Conservation (phyloP, 768 basidiomycete species). For the Gloeopeniophorella convolvens region DNA sequence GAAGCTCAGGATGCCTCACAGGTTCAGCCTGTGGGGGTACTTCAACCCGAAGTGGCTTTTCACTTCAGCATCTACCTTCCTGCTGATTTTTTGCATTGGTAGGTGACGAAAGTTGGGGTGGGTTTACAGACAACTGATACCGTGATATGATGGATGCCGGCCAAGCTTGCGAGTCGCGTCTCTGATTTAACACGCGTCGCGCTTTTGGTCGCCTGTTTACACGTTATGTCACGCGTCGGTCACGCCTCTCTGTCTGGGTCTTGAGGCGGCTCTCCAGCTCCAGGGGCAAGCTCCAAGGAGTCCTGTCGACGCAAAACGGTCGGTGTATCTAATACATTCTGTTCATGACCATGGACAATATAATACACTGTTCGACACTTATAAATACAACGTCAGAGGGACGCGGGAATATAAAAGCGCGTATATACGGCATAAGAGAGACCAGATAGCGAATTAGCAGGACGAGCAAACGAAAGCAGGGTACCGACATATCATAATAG, state of each 20-base stretch:
- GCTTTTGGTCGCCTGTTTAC: no score
- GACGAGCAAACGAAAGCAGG: not conserved
- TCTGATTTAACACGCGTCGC: not conserved
- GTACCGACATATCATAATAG: slow-evolving; percentile 1
- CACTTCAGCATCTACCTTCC: slow-evolving; percentile 20
- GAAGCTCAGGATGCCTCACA: slow-evolving; percentile 38
- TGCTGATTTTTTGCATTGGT: slow-evolving; percentile 16
- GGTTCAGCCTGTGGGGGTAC: slow-evolving; percentile 72
- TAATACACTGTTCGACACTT: slow-evolving; percentile 14
- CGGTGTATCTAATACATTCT: slow-evolving; percentile 8
- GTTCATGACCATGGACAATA: slow-evolving; percentile 9
- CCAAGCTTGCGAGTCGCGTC: not conserved
- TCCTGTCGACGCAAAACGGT: not conserved
- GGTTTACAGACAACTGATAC: no score
- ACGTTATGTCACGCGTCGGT: slow-evolving; percentile 12
- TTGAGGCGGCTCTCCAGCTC: no score
- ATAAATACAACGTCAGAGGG: slow-evolving; percentile 14
- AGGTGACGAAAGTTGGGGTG: not conserved
- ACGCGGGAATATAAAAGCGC: not conserved
- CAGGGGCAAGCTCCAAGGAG: no score
- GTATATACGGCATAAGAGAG: slow-evolving; percentile 13
- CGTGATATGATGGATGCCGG: no score
- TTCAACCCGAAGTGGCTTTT: slow-evolving; percentile 27
- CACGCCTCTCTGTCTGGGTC: not conserved
- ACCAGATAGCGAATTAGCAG: not conserved